Evolutionary conservation across 2,329 filamentous ascomycete species (phyloP), one percentile per base, ranked within the genome.

Genomic region (Colletotrichum sp.): DNA sequence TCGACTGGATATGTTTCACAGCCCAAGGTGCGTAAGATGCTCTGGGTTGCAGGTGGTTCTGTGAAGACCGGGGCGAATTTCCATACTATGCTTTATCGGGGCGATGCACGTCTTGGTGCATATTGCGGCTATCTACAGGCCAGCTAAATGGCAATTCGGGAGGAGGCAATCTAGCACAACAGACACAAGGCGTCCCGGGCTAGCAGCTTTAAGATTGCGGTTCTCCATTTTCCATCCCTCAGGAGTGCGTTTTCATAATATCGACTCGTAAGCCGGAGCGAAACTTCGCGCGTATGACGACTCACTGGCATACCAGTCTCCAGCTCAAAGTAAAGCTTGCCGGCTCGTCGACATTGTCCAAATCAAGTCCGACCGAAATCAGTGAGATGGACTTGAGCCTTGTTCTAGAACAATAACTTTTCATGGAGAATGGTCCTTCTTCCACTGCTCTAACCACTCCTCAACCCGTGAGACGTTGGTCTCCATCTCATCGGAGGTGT

Each of bases 401-500:
- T 34, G 16, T 63, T 63, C 13, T 14, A 21, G 10, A 24, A 10
- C 43, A 13, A 52, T 43, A 32, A 13, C 24, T 8, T 21, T n/a
- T 36, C 48, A 75, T 52, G 58, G 52, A 12, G 64, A 73, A 5
- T 32, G 63, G 81, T 96, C 90, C 82, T 90, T 89, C 87, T 91
- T 95, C 97, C 97, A 98, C 80, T 94, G 90, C 83, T 90, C 89
- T 32, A 97, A 82, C 97, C 97, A 99, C 70, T 88, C 85, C 82
- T 95, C 92, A 76, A 98, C 93, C 77, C 96, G 89, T 80, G 96
- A 95, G 48, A 98, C 89, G 83, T 99, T 99, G 77, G 87, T 90
- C 80, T 99, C 96, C 84, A 99, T 94, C 84, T 98, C 95, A 67
- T 96, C 94, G 4, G 92, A 89, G 69, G 90, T 90, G 82, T 98